phyloP scores from a whole-genome alignment of 2,329 filamentous ascomycete species.

The Penicillium verrucosum region DNA sequence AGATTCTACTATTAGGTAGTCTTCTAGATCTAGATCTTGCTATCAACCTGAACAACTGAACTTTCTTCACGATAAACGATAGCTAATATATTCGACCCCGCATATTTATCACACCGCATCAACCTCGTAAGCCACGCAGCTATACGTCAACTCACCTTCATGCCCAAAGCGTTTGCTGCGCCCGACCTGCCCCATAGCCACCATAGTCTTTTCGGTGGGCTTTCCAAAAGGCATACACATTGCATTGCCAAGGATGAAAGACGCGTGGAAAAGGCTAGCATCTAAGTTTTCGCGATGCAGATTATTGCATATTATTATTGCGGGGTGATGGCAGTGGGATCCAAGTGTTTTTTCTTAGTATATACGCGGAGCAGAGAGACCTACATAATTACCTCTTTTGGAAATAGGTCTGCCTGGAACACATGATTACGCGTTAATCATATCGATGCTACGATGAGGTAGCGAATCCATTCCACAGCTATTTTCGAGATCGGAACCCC shows the following conservation, averaged over 20 bases:
- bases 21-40: too few species aligned
- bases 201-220: too few species aligned
- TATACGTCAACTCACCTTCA: not conserved
- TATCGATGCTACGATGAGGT: not conserved
- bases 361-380: not conserved
- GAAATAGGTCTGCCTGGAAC: not conserved
- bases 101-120: not conserved
- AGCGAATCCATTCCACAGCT: not conserved
- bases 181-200: not conserved
- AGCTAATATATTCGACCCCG: not conserved
- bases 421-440: not conserved
- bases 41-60: too few species aligned
- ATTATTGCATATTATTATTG: not conserved
- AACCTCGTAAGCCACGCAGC: not conserved
- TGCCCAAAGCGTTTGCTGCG: not conserved
- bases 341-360: too few species aligned
- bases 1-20: too few species aligned
- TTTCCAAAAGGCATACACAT: not conserved
- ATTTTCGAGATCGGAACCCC: too few species aligned
- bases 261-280: not conserved
- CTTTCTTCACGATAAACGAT: too few species aligned
- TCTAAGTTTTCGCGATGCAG: not conserved
- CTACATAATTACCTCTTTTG: not conserved
- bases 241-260: not conserved
- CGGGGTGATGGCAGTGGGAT: not conserved